Evolutionary conservation across 768 basidiomycete species (phyloP), one percentile per base, ranked within the genome.

Genomic region (Cyclocybe aegerita): DNA sequence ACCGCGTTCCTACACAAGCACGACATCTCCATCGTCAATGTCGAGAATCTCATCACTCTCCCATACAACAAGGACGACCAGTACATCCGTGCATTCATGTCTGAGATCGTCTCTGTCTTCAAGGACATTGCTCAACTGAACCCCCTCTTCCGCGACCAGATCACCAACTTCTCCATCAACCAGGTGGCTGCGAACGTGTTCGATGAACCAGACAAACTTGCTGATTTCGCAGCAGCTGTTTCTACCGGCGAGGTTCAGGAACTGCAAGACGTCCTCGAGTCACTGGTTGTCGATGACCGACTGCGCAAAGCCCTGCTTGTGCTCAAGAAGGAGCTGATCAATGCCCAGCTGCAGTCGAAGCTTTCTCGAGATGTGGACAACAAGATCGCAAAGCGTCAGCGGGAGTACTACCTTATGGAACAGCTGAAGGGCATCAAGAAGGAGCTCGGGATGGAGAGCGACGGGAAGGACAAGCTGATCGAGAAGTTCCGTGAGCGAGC

Each of bases 101-200:
- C 88, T 38, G 96, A 98, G 70, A 93, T 98, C 52, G 89, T 98
- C 57, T 88, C 90, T 39, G 93, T 95, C 35, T 98, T 98, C 82
- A 98, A 98, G 75, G 95, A 98, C 64, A 97, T 98, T 52, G 95
- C 95, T 0, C 92, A 95, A 66, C 80, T 98, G 38, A 96, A 97
- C 68, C 94, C 94, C 1, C 83, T 98, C 57, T 98, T 98, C 86
- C 89, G 95, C 38, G 96, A 98, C 73, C 95, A 98, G 65, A 96
- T 98, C 58, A 93, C 94, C 55, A 93, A 93, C 66, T 97, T 97
- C 68, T 90, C 90, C 11, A 93, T 96, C 69, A 88, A 89, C 65
- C 93, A 96, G 65, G 83, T 92, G 48, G 88, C 93, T 1, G 81
- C 88, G 7, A 97, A 93, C 69, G 90, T 97, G 48, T 98, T 98